These are phyloP conservation scores for Ephemerocybe angulata DNA, from an alignment of 768 basidiomycete species.

Conservation along the genomic window DNA sequence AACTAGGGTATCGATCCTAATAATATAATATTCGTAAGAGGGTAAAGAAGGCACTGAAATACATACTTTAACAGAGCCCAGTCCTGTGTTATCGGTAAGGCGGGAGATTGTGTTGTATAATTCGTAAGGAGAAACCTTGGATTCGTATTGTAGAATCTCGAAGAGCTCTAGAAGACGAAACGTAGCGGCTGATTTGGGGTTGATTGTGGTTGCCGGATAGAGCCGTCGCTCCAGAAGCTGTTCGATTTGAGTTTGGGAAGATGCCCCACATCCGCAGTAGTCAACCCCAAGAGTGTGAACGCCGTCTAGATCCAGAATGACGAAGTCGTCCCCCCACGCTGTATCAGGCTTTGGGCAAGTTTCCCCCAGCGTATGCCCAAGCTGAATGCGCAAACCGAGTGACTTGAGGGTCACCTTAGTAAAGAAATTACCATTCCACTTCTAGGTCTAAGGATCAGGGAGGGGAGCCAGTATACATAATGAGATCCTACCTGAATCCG, in stretches of 20 bases:
- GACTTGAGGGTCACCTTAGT: constrained; percentile 13
- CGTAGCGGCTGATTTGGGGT: not conserved
- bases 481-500: not conserved
- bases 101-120: not conserved
- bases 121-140: not conserved
- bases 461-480: not conserved
- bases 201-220: constrained; percentile 18
- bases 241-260: not conserved
- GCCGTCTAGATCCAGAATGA: constrained; percentile 24
- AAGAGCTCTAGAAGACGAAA: not conserved
- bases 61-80: not conserved
- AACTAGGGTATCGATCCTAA: not conserved
- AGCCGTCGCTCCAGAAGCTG: constrained; percentile 21
- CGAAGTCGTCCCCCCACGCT: constrained; percentile 19
- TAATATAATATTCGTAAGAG: no score
- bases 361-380: constrained; percentile 19
- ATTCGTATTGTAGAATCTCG: not conserved
- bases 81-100: not conserved
- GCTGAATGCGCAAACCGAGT: constrained; percentile 24
- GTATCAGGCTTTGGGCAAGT: constrained; percentile 12
- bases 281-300: constrained; percentile 27
- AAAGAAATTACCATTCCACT: constrained; percentile 8
- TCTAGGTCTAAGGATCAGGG: not conserved
- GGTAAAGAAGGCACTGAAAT: no score
- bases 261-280: constrained; percentile 27